Conservation (phyloP, 2,329 filamentous ascomycete genomes). For the Aspergillus viridinutans region DNA sequence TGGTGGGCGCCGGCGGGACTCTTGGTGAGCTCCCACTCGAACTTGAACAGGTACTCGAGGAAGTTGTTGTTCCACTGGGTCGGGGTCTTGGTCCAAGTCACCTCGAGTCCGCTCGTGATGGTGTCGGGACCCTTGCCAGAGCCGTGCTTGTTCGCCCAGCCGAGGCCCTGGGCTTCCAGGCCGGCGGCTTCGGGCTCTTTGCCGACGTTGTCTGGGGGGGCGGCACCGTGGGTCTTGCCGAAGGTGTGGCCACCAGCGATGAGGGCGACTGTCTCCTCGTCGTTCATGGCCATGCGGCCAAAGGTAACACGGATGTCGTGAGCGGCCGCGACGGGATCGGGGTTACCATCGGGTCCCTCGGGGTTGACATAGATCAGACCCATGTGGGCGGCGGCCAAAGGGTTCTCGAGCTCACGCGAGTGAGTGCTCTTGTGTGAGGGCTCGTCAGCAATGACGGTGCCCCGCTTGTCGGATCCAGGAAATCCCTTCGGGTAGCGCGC, state of each 20-base stretch:
- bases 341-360: conserved; percentile 68
- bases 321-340: conserved; percentile 65
- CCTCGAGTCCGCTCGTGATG: conserved; percentile 73
- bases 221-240: conserved; percentile 77
- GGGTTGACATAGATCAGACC: conserved; percentile 81
- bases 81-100: conserved; percentile 73
- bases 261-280: conserved; percentile 74
- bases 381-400: conserved; percentile 66
- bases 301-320: conserved; percentile 72
- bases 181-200: conserved; percentile 62
- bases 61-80: conserved; percentile 72
- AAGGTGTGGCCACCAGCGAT: conserved; percentile 76
- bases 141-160: conserved; percentile 64
- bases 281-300: conserved; percentile 76
- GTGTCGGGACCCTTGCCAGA: conserved; percentile 67
- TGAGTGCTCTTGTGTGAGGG: conserved; percentile 43
- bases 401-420: conserved; percentile 62
- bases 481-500: conserved; percentile 55
- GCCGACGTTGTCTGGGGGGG: conserved; percentile 59
- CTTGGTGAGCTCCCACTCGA: conserved; percentile 73
- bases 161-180: conserved; percentile 65
- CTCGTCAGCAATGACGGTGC: conserved; percentile 2
- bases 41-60: conserved; percentile 73
- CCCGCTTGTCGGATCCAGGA: conserved; percentile 28
- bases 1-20: conserved; percentile 72